Base-by-base conservation (phyloP, 2,329 filamentous ascomycete genomes). In the Curvularia sp. region DNA sequence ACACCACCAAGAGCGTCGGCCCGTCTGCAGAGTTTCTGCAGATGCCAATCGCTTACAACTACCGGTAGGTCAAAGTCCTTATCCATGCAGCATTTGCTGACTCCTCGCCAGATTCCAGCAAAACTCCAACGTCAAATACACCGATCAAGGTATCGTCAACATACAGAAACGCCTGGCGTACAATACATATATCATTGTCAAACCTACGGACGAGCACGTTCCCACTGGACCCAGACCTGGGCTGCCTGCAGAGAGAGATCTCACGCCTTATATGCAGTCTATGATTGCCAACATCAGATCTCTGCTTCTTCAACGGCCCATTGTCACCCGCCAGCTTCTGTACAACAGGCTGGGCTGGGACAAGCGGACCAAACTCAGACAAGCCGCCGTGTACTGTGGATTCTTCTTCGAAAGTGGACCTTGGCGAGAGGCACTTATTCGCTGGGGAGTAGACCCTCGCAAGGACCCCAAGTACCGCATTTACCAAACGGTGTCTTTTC, bases 371-470 rank as follows among this genome's bases (percentile, higher is more conserved):
- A 77, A 81, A 18, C 79, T 97, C 60, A 90, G 92, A 68, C 85
- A 89, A 71, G 91, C 91, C 47, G 85, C 93, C 52, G 90, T 92
- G 62, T 94, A 95, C 69, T 88, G 92, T 4, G 93, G 91, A 8
- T 99, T 97, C 78, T 92, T 93, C 77, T 97, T 98, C 82, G 89
- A 90, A 58, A 92, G 90, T 22, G 95, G 95, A 0, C 93, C 95
- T 0, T 99, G 92, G 90, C 86, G 92, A 63, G 93, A 98, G 75
- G 89, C 91, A 3, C 87, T 97, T 53, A 87, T 97, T 63, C 88
- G 85, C 47, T 95, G 93, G 75, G 94, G 94, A 9, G 78, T 96
- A 20, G 95, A 99, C 73, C 95, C 95, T 3, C 87, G 95, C 35
- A 85, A 80, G 13, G 89, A 93, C 61, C 88, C 91, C 0, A 85